These are phyloP conservation scores for Candida sanyaensis DNA, from an alignment of 1,139 yeast genomes.

Conservation along the genomic window DNA sequence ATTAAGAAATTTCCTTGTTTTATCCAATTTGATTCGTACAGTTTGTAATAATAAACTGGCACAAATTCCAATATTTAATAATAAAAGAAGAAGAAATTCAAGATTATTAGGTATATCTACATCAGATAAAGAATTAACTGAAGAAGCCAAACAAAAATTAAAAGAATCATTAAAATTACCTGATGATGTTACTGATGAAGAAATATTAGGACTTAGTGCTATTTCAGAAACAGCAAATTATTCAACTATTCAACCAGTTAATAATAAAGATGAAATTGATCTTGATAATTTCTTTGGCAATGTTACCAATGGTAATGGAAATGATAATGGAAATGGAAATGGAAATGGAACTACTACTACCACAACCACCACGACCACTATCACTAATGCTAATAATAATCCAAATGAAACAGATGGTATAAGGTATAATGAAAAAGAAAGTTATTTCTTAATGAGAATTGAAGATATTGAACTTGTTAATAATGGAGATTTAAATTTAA, in stretches of 20 bases:
- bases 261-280: conserved; percentile 18
- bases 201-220: conserved; percentile 37
- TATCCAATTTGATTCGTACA: conserved; percentile 23
- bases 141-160: conserved; percentile 30
- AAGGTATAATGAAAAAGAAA: conserved; percentile 12
- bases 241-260: conserved; percentile 22
- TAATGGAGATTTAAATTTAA: conserved; percentile 23
- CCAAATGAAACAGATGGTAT: conserved; percentile 7
- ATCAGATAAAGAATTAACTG: conserved; percentile 16
- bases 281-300: conserved; percentile 25
- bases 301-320: not conserved
- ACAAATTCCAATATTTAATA: not conserved
- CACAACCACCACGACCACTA: not conserved
- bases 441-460: conserved; percentile 22
- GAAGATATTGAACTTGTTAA: conserved; percentile 25
- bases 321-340: too few species aligned
- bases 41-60: conserved; percentile 4
- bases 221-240: conserved; percentile 22
- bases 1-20: conserved; percentile 33
- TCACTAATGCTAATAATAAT: not conserved
- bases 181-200: conserved; percentile 42
- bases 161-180: conserved; percentile 39
- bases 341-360: too few species aligned
- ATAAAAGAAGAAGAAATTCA: conserved; percentile 13
- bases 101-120: conserved; percentile 8